Percentiles rank a stretch among this genome's conserved stretches.
Evolutionary conservation across 495 filamentous ascomycete species (phyloP).

Genomic region (Aspergillus funiculosus): DNA sequence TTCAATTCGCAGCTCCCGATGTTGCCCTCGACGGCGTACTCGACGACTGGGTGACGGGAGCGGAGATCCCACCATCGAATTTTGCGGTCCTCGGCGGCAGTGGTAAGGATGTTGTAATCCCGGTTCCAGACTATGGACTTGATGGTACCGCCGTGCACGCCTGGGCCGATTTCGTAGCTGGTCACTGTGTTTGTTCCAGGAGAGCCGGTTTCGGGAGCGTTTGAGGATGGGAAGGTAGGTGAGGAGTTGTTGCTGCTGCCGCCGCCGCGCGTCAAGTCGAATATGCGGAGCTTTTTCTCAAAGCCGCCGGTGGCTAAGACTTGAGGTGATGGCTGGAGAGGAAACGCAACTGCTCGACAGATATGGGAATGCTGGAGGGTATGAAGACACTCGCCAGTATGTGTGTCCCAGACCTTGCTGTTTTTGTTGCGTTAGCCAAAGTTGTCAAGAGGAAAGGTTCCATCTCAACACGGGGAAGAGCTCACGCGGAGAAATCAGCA

Average conservation of each 20-base stretch:
- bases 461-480: slow-evolving; percentile 7
- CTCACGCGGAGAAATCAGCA: slow-evolving; percentile 92
- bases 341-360: slow-evolving; percentile 87
- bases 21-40: slow-evolving; percentile 68
- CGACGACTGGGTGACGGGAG: slow-evolving; percentile 60
- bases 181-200: slow-evolving; percentile 38
- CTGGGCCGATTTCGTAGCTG: slow-evolving; percentile 80
- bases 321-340: slow-evolving; percentile 63
- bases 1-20: slow-evolving; percentile 90
- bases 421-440: slow-evolving; percentile 1
- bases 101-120: slow-evolving; percentile 82
- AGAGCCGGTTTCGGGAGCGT: slow-evolving; percentile 27
- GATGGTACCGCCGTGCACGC: slow-evolving; percentile 77
- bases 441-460: not conserved
- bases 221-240: slow-evolving; percentile 28
- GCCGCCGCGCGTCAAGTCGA: slow-evolving; percentile 60
- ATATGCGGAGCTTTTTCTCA: slow-evolving; percentile 95
- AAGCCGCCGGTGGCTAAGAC: slow-evolving; percentile 86
- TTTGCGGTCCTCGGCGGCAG: slow-evolving; percentile 81
- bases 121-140: slow-evolving; percentile 90
- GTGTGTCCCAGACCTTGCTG: slow-evolving; percentile 95
- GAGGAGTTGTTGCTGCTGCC: slow-evolving; percentile 38
- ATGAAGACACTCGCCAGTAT: slow-evolving; percentile 83
- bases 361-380: slow-evolving; percentile 90
- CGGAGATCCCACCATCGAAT: slow-evolving; percentile 94